Conservation (phyloP, 768 basidiomycete genomes). For the Kwoniella sp. region DNA sequence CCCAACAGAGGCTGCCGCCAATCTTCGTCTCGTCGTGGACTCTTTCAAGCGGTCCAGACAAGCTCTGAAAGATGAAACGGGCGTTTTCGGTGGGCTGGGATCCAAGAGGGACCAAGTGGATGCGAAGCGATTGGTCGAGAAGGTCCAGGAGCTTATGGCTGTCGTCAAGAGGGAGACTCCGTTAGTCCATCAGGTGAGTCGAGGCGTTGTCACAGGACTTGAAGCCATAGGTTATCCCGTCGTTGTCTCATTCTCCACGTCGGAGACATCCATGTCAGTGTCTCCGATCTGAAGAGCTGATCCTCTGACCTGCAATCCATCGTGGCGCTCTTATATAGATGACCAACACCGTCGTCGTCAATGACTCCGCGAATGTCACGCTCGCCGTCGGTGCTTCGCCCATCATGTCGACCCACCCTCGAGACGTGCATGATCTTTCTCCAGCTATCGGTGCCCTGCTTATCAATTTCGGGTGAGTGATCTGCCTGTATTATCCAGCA, state of each 20-base stretch:
- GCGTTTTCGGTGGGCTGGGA: constrained; percentile 60
- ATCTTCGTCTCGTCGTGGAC: constrained; percentile 38
- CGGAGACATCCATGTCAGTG: too few relatives aligned
- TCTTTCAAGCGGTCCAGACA: constrained; percentile 46
- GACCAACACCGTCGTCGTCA: constrained; percentile 84
- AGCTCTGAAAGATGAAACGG: constrained; percentile 54
- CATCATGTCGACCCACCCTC: constrained; percentile 85
- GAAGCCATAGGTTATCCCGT: too few relatives aligned
- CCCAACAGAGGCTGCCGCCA: constrained; percentile 62
- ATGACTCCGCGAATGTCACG: constrained; percentile 86
- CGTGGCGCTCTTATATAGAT: constrained; percentile 69
- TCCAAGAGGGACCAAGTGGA: constrained; percentile 1
- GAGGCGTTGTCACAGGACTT: neutral
- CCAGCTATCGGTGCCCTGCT: constrained; percentile 69
- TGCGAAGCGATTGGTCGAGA: constrained; percentile 42
- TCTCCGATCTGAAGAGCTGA: too few relatives aligned
- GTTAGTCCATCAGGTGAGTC: constrained; percentile 70
- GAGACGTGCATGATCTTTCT: constrained; percentile 79
- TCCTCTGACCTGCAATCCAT: too few relatives aligned
- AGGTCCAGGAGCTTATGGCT: constrained; percentile 62
- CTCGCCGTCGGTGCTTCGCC: constrained; percentile 85
- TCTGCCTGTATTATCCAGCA: neutral
- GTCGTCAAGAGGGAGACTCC: constrained; percentile 65
- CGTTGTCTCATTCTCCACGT: too few relatives aligned
- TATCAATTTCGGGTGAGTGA: constrained; percentile 75